Evolutionary conservation across 345 rosid genomes (phyloP).

Genomic region (Mangifera indica): DNA sequence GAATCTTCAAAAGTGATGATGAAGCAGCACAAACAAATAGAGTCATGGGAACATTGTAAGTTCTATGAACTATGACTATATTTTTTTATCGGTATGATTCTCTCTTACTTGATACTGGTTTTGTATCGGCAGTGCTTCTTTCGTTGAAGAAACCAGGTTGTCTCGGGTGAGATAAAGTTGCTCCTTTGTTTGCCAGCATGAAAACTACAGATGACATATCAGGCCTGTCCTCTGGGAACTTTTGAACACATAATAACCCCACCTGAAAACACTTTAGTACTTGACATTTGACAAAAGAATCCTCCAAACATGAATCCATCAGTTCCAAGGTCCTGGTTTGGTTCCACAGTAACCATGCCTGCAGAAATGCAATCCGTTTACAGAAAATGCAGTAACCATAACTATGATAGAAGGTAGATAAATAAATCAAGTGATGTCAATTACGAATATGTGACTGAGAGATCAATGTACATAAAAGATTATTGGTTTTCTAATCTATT

Average conservation of each 20-base stretch:
- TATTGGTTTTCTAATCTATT: not conserved
- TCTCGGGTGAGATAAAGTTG: not conserved
- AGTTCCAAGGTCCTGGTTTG: conserved; percentile 10
- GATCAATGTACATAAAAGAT: not conserved
- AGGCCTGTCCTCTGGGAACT: not conserved
- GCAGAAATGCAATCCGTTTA: not conserved
- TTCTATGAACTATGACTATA: not conserved
- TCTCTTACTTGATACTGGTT: no score
- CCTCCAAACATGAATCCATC: not conserved
- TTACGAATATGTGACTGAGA: not conserved
- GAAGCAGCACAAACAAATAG: conserved; percentile 4
- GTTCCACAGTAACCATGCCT: conserved; percentile 20
- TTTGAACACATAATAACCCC: conserved; percentile 13
- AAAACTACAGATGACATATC: conserved; percentile 10
- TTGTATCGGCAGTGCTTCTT: not conserved
- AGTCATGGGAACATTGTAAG: conserved; percentile 22
- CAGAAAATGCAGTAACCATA: conserved; percentile 13
- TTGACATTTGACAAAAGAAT: not conserved
- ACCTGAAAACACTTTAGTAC: not conserved
- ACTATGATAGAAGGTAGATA: conserved; percentile 15
- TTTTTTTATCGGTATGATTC: not conserved
- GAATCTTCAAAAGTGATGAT: conserved; percentile 9
- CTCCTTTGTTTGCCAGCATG: conserved; percentile 1
- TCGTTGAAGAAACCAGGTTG: conserved; percentile 16
- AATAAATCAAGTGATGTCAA: not conserved